A percentile compares a stretch with the other conserved stretches of the same genome.
These are phyloP conservation scores for Hyphopichia pseudoburtonii DNA, from an alignment of 1,139 yeast genomes.

Conservation along the genomic window DNA sequence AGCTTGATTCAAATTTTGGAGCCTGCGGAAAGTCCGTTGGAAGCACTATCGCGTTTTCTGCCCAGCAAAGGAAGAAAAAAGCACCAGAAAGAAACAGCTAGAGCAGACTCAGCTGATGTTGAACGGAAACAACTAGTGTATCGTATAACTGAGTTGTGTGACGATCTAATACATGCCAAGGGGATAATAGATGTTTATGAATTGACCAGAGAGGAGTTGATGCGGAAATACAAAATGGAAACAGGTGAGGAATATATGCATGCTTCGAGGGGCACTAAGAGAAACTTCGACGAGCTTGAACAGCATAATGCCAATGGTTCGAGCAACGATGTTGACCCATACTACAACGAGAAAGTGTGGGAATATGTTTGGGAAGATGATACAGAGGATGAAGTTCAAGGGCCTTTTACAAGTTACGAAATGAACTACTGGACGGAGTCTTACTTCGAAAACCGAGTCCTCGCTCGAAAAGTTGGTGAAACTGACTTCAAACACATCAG, in stretches of 20 bases:
- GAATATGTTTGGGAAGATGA: constrained; percentile 59
- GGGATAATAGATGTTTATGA: constrained; percentile 52
- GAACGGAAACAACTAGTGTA: constrained; percentile 26
- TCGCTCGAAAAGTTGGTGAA: constrained; percentile 39
- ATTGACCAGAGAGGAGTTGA: constrained; percentile 56
- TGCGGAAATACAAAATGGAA: constrained; percentile 49
- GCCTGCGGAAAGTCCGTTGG: constrained; percentile 66
- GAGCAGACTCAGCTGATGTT: constrained; percentile 2
- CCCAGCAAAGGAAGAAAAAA: constrained; percentile 20
- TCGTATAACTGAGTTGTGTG: constrained; percentile 52
- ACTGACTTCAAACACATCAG: constrained; percentile 26
- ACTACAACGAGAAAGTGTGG: constrained; percentile 48
- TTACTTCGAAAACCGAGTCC: constrained; percentile 54
- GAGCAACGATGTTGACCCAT: constrained; percentile 13
- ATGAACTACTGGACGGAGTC: constrained; percentile 60
- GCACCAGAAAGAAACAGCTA: constrained; percentile 8
- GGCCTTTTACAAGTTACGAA: constrained; percentile 57
- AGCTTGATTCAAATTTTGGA: constrained; percentile 45
- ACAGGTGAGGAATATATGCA: constrained; percentile 43
- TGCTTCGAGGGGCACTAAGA: constrained; percentile 20
- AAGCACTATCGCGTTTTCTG: constrained; percentile 52
- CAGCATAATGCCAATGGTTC: constrained; percentile 10
- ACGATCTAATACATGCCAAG: constrained; percentile 39
- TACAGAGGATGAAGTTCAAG: constrained; percentile 51
- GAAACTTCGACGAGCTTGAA: constrained; percentile 13